A percentile compares a stretch with the other conserved stretches of the same genome.
These are phyloP conservation scores for Erodium texanum DNA, from an alignment of 441 rosid genomes.

Conservation along the genomic window DNA sequence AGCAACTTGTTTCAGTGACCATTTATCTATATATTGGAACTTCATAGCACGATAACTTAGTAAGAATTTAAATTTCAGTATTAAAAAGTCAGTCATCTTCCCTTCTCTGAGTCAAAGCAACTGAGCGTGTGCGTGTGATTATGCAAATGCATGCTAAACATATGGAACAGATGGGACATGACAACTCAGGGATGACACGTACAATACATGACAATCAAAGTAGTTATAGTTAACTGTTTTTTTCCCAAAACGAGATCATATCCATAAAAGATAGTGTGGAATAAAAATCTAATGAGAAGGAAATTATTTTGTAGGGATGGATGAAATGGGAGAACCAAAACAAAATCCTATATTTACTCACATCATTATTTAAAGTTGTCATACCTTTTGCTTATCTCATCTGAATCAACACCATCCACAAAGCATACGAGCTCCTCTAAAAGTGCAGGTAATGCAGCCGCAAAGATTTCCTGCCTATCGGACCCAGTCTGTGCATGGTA, in stretches of 20 bases:
- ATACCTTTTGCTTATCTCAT: constrained; percentile 78
- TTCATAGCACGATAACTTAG: constrained; percentile 6
- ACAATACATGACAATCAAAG: background rate
- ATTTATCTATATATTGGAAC: background rate
- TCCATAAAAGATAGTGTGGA: background rate
- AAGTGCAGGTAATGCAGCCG: constrained; percentile 96
- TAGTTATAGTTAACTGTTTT: background rate
- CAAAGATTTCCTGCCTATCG: constrained; percentile 80
- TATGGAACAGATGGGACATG: background rate
- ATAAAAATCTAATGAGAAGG: background rate
- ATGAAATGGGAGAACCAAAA: constrained; percentile 4
- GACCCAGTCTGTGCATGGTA: constrained; percentile 80
- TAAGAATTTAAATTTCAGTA: constrained; percentile 8
- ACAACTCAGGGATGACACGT: background rate
- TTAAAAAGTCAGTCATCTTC: background rate
- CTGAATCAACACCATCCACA: constrained; percentile 61
- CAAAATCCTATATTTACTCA: constrained; percentile 3
- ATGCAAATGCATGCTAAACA: constrained; percentile 1
- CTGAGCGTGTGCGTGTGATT: too few relatives aligned
- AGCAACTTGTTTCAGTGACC: constrained; percentile 7
- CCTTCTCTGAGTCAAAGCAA: background rate
- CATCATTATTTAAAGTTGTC: constrained; percentile 11
- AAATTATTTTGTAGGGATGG: constrained; percentile 1
- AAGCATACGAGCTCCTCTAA: constrained; percentile 94
- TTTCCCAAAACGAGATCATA: background rate